A percentile compares a stretch with the other conserved stretches of the same genome.
These are phyloP conservation scores for Candida tibetensis DNA, from an alignment of 805 yeast species.

Conservation along the genomic window DNA sequence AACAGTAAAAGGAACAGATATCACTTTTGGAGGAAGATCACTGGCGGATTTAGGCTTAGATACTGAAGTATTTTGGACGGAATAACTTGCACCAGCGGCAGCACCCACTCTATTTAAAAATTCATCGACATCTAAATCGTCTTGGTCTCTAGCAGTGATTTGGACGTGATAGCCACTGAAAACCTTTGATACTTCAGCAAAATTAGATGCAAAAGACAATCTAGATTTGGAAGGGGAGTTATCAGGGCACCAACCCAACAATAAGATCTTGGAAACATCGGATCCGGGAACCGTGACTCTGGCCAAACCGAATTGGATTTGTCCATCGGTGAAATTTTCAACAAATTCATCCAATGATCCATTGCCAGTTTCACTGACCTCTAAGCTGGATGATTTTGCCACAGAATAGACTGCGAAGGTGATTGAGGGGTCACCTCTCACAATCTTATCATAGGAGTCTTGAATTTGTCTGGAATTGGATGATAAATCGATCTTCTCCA, in stretches of 20 bases:
- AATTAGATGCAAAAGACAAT: constrained; percentile 72
- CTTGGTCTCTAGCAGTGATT: constrained; percentile 91
- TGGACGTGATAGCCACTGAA: constrained; percentile 90
- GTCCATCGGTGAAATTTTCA: constrained; percentile 78
- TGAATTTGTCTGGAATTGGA: constrained; percentile 76
- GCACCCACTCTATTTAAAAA: constrained; percentile 73
- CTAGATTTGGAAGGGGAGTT: constrained; percentile 79
- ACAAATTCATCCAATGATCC: constrained; percentile 77
- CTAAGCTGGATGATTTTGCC: constrained; percentile 49
- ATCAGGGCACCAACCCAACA: constrained; percentile 97
- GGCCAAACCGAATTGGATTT: constrained; percentile 86
- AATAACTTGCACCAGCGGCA: constrained; percentile 95
- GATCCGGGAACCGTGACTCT: constrained; percentile 90
- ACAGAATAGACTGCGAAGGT: constrained; percentile 84
- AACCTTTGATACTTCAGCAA: constrained; percentile 68
- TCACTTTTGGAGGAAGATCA: constrained; percentile 5
- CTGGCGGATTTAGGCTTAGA: constrained; percentile 14
- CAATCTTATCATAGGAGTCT: constrained; percentile 71
- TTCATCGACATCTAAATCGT: constrained; percentile 80
- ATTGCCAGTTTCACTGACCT: constrained; percentile 50
- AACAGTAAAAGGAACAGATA: constrained; percentile 12
- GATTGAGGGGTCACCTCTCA: constrained; percentile 66
- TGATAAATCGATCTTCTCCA: constrained; percentile 60
- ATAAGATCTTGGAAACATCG: constrained; percentile 76
- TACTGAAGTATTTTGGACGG: constrained; percentile 45